Evolutionary conservation across 805 yeast species (phyloP), one percentile per base, ranked within the genome.

Genomic region (Candida takata): DNA sequence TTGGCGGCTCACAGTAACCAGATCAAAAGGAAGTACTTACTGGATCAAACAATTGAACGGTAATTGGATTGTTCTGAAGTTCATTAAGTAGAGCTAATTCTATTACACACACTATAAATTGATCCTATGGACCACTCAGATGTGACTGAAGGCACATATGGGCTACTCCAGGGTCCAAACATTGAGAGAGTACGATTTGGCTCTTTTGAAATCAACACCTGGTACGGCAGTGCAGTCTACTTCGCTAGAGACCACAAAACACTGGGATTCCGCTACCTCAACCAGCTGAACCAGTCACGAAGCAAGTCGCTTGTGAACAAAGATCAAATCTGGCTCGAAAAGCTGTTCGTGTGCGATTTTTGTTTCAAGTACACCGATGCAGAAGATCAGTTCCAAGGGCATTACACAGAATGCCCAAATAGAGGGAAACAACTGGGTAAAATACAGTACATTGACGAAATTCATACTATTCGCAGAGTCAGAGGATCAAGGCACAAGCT

Each of bases 141-240:
- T 32, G 61, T 52, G 14, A 62, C 59, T 18, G 64, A 64, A 6
- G 69, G 62, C 5, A 60, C 64, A 29, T 83, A 84, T 49, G 94
- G 90, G 10, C 68, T 77, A 2, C 51, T 80, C 24, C 69, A 74
- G 29, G 55, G 61, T 36, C 67, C 84, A 11, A 88, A 88, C 62
- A 77, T 88, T 29, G 58, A 55, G 7, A 56, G 70, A 18, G 84
- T 90, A 8, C 70, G 67, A 24, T 73, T 84, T 42, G 97, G 96
- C 0, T 66, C 70, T 15, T 70, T 66, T 45, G 71, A 70, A 40
- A 76, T 88, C 42, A 70, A 76, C 36, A 80, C 97, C 3, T 86
- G 97, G 96, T 87, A 82, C 54, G 92, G 94, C 0, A 82, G 83
- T 48, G 73, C 84, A 4, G 94, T 86, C 1, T 81, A 85, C 54